These are phyloP conservation scores for Stephanodiscus minutulus DNA, from an alignment of 108 stramenopile genomes.

Conservation along the genomic window DNA sequence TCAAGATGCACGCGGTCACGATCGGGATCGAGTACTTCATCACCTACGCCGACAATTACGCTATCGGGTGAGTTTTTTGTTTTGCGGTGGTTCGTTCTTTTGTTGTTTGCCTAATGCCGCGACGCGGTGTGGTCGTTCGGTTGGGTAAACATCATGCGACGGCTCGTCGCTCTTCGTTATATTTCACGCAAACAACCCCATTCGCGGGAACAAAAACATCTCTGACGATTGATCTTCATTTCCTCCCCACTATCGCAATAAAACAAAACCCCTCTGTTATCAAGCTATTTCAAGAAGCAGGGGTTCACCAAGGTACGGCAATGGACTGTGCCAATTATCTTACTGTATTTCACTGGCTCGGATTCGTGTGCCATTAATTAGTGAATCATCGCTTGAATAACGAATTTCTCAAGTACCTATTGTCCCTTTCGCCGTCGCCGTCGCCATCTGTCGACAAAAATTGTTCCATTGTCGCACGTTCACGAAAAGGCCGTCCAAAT, in stretches of 20 bases:
- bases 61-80: constrained; percentile 66
- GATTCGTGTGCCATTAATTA: background rate
- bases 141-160: too few species aligned
- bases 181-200: too few species aligned
- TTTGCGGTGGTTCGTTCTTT: too few species aligned
- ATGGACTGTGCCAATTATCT: background rate
- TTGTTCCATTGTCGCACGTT: background rate
- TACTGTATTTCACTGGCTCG: too few species aligned
- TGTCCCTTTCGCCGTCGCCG: too few species aligned
- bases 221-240: background rate
- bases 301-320: constrained; percentile 81
- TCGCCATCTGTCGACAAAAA: background rate
- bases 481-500: constrained; percentile 63
- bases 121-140: too few species aligned
- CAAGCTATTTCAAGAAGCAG: constrained; percentile 96
- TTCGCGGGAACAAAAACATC: background rate
- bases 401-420: too few species aligned
- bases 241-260: background rate
- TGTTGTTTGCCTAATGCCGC: too few species aligned
- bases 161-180: too few species aligned
- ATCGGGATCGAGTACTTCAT: constrained; percentile 95
- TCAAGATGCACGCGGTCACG: constrained; percentile 87
- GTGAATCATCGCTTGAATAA: background rate
- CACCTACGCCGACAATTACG: constrained; percentile 99
- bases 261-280: background rate